Base-by-base conservation (phyloP, 805 yeast species). In the Schizosaccharomyces osmophilus region DNA sequence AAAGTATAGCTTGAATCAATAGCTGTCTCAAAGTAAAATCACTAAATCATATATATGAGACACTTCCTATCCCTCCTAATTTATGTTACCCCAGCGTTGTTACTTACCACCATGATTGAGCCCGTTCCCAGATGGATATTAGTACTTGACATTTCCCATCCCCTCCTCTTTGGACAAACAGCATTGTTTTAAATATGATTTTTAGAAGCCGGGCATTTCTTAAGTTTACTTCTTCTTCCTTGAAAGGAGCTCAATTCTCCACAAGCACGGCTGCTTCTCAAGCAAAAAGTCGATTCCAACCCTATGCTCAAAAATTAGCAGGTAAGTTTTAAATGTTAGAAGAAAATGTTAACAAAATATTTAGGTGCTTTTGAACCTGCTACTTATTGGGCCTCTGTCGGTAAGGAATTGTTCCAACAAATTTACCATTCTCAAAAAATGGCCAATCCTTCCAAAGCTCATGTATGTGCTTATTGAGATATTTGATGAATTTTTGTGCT, bases 351-450 rank as follows among this genome's bases (percentile, higher is more conserved):
- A 31, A 48, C 54, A 9, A n/a, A 42, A 32, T 36, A 31, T 39
- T 36, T 55, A 48, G 57, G 17, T 29, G 31, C 11, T 24, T 29
- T 43, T 42, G 79, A 83, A 74, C 68, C 76, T 64, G 77, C 89
- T 63, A 72, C 86, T 63, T 93, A 87, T 84, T 93, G 93, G 85
- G 62, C 74, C 67, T 82, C 82, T 75, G 86, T 82, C 64, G 70
- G 75, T 62, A 81, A 77, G 64, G 85, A 82, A 72, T 71, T 82
- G 67, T 81, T 79, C 64, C 85, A 85, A 74, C 79, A 81, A 73
- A 85, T 93, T 64, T 93, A 90, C 81, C 75, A 82, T 70, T 85
- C 85, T 74, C 98, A 93, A 77, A 95, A 88, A 65, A 76, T 93
- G 68, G 94, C 64, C 97, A 97, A 65, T 98, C 51, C 51, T 45